Base-by-base conservation (phyloP, 331 rosid species). In the Quercus phellos region DNA sequence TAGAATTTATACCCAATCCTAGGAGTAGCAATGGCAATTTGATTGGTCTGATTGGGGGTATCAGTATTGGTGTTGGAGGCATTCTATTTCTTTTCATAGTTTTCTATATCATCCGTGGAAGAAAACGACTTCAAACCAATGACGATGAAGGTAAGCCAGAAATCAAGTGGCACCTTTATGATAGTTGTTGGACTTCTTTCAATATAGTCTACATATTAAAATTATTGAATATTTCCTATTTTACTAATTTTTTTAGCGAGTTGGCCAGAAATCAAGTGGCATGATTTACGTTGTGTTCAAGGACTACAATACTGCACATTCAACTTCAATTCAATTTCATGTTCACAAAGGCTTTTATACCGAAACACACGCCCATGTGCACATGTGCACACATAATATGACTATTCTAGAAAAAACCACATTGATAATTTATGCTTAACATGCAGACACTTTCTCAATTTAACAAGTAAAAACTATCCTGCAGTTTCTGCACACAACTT, bases 111-210 rank as follows among this genome's bases (percentile, higher is more conserved):
- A 60, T 75, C 32, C 85, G 30, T 55, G 86, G 88, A 84, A 91
- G 88, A 67, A 89, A 81, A 72, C 85, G 53, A 50, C 43, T 29
- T 22, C 64, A 6, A 17, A 50, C 18, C 16, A 34, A 21, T 13
- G 84, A 85, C 4, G 92, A 90, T 85, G 97, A 90, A 86, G 98
- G 97, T 93, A 83, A 81, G 17, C 0, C 26, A 50, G 24, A 71
- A 27, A 8, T 55, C 13, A 19, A 19, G 10, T 30, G 75, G 14
- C 67, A 8, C 43, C 9, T 53, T 29, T 66, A 19, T 72, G 43
- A 1, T 59, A 19, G 13, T 19, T 55, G 29, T 55, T 22, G 3
- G 14, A 68, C 16, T 55, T 7, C 54, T 18, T 61, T 61, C 38
- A 24, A 3, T 61, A 4, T 61, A 29, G 68, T 60, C 27, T 55